Percentiles rank a stretch among this genome's conserved stretches.
These are phyloP conservation scores for Ceratocystis lukuohia DNA, from an alignment of 2,329 filamentous ascomycete genomes.

Conservation along the genomic window DNA sequence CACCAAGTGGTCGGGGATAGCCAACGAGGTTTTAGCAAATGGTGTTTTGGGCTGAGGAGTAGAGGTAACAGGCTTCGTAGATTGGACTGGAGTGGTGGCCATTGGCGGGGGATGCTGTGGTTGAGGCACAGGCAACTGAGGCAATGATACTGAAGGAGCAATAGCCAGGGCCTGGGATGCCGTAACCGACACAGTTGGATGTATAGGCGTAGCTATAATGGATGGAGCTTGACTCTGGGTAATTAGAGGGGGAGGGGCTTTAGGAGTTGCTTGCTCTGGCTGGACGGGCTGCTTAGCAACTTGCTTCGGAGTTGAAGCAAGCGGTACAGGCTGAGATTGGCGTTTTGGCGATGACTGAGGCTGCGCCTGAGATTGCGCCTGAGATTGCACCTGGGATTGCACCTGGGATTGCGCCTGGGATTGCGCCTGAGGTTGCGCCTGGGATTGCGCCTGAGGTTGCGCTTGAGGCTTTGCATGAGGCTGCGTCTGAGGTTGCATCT, in stretches of 20 bases:
- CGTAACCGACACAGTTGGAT: background rate
- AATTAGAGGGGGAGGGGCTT: background rate
- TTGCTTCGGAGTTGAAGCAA: background rate
- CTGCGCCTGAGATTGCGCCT: background rate
- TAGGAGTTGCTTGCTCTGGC: background rate
- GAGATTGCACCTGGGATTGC: background rate
- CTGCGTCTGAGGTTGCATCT: background rate
- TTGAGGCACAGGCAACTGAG: background rate
- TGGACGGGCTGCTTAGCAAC: background rate
- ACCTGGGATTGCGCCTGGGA: background rate
- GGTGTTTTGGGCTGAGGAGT: constrained; percentile 14
- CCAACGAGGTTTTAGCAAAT: constrained; percentile 9
- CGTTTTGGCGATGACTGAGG: background rate
- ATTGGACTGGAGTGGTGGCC: background rate
- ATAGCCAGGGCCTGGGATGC: background rate
- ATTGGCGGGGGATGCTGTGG: background rate
- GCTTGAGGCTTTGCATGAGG: too few relatives aligned
- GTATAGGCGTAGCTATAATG: background rate
- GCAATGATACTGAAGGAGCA: background rate
- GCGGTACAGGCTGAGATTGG: background rate
- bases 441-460: background rate
- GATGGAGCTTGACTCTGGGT: background rate
- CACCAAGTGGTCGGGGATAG: constrained; percentile 12
- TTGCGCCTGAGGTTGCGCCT: background rate
- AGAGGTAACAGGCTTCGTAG: constrained; percentile 7